Base-by-base conservation (phyloP, 169 alveolate species). In the Besnoitia besnoiti region DNA sequence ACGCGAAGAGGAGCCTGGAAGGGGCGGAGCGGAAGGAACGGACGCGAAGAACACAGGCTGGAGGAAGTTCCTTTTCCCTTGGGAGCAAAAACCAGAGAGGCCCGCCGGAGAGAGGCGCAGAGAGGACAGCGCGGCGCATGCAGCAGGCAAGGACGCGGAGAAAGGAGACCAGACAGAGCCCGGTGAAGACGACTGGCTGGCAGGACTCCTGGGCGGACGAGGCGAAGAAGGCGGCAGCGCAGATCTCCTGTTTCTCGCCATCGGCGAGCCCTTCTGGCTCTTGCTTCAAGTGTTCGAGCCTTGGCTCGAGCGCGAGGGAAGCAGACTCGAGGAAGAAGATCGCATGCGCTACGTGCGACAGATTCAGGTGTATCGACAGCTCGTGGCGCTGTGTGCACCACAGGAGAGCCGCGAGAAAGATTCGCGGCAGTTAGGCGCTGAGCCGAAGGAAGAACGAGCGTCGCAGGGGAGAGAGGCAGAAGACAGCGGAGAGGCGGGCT, bases 361-460 rank as follows among this genome's bases (percentile, higher is more conserved):
- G 47, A 40, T 77, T 24, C 87, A 40, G n/a, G 44, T 77, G 37
- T 77, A 77, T 55, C 35, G 87, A 77, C 87, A 35, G 87, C 49
- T 77, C 33, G 87, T 77, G 19, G 55, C 3, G 37, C 47, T 77
- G 49, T 77, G 87, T 37, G 59, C 21, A 2, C 39, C 16, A 7
- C n/a, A 19, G 4, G 82, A 73, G n/a, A 1, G 82, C 3, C 5
- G 82, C 46, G 82, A 73, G 47, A n/a, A 37, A 8, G 16, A 21
- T 62, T 7, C 33, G 19, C 79, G 79, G 10, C 39, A 24, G 19
- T 7, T 30, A 7, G 79, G 79, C 7, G 33, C 10, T 7, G 35
- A 42, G 39, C 8, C 16, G 46, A 37, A 19, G n/a, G 82, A 37
- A 19, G 1, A 1, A 0, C 46, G 10, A 73, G 39, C 82, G 46